Base-by-base conservation (phyloP, 2,329 filamentous ascomycete species). In the Fusarium goolgardi region DNA sequence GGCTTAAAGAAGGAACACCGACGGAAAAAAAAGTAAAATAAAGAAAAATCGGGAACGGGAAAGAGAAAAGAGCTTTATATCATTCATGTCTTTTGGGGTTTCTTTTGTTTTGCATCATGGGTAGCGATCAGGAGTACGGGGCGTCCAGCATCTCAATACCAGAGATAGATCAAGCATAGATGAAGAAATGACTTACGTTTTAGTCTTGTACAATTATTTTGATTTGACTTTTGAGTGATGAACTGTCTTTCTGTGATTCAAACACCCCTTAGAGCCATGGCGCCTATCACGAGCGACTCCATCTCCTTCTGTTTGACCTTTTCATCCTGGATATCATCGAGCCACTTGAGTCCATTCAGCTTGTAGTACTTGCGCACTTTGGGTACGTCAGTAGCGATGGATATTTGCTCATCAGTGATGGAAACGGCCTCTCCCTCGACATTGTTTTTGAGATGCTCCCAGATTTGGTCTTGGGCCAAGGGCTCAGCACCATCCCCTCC, bases 331-430 rank as follows among this genome's bases (percentile, higher is more conserved):
- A 83, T 77, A 20, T 78, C 77, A 44, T 85, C 81, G 3, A 88
- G 73, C 69, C 83, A 84, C 46, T 81, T 79, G n/a, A 87, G 76
- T 10, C 85, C 83, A 65, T 91, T 91, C 31, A 97, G 80, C 77
- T 97, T 97, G 80, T 97, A 97, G 66, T 92, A 89, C 80, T 97
- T 97, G 75, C 87, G 88, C 32, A 97, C 86, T 74, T 89, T 90
- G 23, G 82, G 77, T 72, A 91, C 77, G 75, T 97, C 92, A 3
- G 89, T 86, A 27, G 87, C 80, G 1, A 78, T 74, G 0, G 79
- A 77, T 21, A 97, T 78, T n/a, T 82, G 82, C 6, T 85, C 85
- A 72, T 97, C 90, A 1, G 86, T 85, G 59, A 93, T 88, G 0
- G 83, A 75, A 0, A 85, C 76, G 1, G 84, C 78, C 0, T 81